Percentiles rank a stretch among this genome's conserved stretches.
Evolutionary conservation across 192 early-diverging fungal species (phyloP).

Genomic region (Haplosporangium gracile): DNA sequence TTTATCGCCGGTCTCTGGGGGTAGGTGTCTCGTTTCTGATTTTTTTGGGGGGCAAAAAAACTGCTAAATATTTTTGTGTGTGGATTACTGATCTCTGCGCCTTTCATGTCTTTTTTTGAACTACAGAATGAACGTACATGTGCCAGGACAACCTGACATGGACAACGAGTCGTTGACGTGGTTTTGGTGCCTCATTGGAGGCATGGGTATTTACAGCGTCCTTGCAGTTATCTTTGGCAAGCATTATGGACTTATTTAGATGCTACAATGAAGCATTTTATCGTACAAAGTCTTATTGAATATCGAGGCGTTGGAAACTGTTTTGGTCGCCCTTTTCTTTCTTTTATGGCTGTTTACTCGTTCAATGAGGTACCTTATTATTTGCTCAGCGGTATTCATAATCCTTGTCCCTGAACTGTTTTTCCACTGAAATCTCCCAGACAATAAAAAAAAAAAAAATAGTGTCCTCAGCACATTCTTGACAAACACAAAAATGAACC

Average conservation of each 20-base stretch:
- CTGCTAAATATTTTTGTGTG: background rate
- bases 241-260: constrained; percentile 45
- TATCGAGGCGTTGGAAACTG: no score
- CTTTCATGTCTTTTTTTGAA: background rate
- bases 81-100: background rate
- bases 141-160: constrained; percentile 65
- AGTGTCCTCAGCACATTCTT: no score
- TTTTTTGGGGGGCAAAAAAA: background rate
- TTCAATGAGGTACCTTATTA: no score
- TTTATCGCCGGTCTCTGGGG: constrained; percentile 74
- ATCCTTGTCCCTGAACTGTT: no score
- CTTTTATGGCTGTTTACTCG: no score
- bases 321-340: no score
- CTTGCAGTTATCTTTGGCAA: constrained; percentile 38
- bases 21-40: background rate
- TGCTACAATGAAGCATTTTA: background rate
- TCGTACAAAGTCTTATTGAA: no score
- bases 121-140: constrained; percentile 68
- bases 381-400: no score
- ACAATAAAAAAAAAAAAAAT: no score
- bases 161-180: constrained; percentile 24
- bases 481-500: no score
- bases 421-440: no score
- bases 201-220: constrained; percentile 36
- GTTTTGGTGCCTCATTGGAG: constrained; percentile 29